A percentile compares a stretch with the other conserved stretches of the same genome.
These are phyloP conservation scores for Albugo laibachii DNA, from an alignment of 352 stramenopile species.

Conservation along the genomic window DNA sequence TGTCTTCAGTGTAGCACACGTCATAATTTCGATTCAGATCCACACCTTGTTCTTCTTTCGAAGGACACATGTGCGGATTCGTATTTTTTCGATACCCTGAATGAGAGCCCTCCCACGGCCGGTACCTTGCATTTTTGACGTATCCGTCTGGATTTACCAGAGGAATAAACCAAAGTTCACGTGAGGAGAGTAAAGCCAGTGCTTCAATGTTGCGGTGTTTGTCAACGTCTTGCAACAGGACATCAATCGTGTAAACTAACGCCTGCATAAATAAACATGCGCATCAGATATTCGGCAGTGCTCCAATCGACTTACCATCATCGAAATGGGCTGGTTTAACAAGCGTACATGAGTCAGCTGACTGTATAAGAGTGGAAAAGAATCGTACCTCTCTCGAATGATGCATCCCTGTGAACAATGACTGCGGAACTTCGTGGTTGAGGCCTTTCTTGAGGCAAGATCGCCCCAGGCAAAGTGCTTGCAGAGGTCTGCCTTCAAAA, in stretches of 20 bases:
- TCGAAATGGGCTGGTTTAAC: slow-evolving; percentile 42
- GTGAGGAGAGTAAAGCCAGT: slow-evolving; percentile 28
- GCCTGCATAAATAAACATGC: too few relatives aligned
- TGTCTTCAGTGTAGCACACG: slow-evolving; percentile 43
- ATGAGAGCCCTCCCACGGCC: slow-evolving; percentile 22
- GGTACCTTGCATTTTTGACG: slow-evolving; percentile 38
- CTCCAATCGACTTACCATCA: slow-evolving; percentile 48
- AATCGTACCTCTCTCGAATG: slow-evolving; percentile 50
- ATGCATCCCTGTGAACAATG: slow-evolving; percentile 68
- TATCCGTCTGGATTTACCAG: slow-evolving; percentile 75
- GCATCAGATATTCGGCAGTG: too few relatives aligned
- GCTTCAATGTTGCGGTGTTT: slow-evolving; percentile 30
- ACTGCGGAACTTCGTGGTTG: slow-evolving; percentile 16
- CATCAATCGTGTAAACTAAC: slow-evolving; percentile 64
- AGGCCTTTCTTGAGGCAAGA: slow-evolving; percentile 8
- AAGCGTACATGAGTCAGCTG: not conserved
- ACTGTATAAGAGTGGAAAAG: not conserved
- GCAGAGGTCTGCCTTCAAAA: slow-evolving; percentile 29
- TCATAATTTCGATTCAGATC: slow-evolving; percentile 79
- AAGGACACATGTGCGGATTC: slow-evolving; percentile 16
- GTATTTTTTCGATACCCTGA: slow-evolving; percentile 54
- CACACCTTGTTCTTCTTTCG: slow-evolving; percentile 9
- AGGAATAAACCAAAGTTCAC: slow-evolving; percentile 68
- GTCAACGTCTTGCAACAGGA: slow-evolving; percentile 29
- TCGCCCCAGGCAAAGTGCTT: slow-evolving; percentile 43